Base-by-base conservation (phyloP, 306 rosid species). In the Lotus japonicus region DNA sequence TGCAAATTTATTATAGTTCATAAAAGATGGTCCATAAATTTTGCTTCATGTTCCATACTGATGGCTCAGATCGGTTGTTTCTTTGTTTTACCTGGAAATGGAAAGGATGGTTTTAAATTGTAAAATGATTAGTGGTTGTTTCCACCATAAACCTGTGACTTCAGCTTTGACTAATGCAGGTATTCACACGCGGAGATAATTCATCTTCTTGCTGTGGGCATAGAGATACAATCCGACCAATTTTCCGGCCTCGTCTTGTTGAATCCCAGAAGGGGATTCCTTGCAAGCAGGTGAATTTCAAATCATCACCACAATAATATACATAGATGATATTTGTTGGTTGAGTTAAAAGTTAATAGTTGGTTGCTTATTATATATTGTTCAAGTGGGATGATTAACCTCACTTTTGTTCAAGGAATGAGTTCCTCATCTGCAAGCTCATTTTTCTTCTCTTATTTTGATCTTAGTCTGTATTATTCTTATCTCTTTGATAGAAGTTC, bases 101-200 rank as follows among this genome's bases (percentile, higher is more conserved):
- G 64, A 80, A 74, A 33, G 33, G 0, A 21, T 42, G 42, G 66
- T 52, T 64, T 61, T 26, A 11, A 14, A 63, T 54, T 70, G 73
- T 63, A 23, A 74, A 42, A 8, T 70, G 51, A 58, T 71, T 72
- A 31, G 36, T 59, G 38, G 16, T 46, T 52, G 62, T 44, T 75
- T 75, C 52, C 51, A 13, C 35, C 50, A 7, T 66, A 50, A 70
- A 53, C 58, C 0, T 35, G 57, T 38, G 10, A 53, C 45, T 42
- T 60, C 60, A 14, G 18, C n/a, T 44, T 28, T 66, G 38, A 60
- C 56, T 82, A 62, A 56, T 74, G 70, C 83, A 92, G 98, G 96
- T 92, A 63, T 88, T 84, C 81, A 92, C 97, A 12, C 88, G 96
- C 36, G 98, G 98, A 72, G 97, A 92, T 63, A 89, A 89, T 86